Conservation (phyloP, 192 early-diverging fungal genomes). For the Phlyctochytrium arcticum region DNA sequence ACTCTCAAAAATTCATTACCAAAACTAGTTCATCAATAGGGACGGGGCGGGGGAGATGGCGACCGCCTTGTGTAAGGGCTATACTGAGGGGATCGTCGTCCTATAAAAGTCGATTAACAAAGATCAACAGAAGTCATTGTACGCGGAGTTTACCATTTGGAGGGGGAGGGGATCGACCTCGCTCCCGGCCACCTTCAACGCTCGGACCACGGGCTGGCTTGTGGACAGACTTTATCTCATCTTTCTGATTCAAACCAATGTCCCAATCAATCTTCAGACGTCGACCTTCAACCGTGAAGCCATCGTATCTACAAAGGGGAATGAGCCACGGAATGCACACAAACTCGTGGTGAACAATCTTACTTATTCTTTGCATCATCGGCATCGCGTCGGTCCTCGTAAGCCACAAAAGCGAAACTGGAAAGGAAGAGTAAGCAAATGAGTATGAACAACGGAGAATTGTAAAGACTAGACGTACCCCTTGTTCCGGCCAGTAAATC, state of each 20-base stretch:
- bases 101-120: no score
- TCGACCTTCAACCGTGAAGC: slow-evolving; percentile 26
- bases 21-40: no score
- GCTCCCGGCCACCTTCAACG: neutral
- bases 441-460: neutral
- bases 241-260: slow-evolving; percentile 40
- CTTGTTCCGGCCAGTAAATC: slow-evolving; percentile 72
- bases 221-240: slow-evolving; percentile 12
- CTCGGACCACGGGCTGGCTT: neutral
- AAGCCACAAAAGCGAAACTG: slow-evolving; percentile 77
- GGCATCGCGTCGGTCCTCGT: slow-evolving; percentile 67
- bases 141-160: neutral
- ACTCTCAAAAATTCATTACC: no score
- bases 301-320: slow-evolving; percentile 19
- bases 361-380: slow-evolving; percentile 58
- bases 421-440: neutral
- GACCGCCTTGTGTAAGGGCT: neutral
- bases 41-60: neutral
- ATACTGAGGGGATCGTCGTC: neutral
- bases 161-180: slow-evolving; percentile 2
- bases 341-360: neutral
- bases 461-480: slow-evolving; percentile 46
- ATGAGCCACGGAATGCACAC: neutral
- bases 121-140: neutral
- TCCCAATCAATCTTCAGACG: slow-evolving; percentile 47